Conservation (phyloP, 176 grass and related monocot genomes). For the Paspalum vaginatum region DNA sequence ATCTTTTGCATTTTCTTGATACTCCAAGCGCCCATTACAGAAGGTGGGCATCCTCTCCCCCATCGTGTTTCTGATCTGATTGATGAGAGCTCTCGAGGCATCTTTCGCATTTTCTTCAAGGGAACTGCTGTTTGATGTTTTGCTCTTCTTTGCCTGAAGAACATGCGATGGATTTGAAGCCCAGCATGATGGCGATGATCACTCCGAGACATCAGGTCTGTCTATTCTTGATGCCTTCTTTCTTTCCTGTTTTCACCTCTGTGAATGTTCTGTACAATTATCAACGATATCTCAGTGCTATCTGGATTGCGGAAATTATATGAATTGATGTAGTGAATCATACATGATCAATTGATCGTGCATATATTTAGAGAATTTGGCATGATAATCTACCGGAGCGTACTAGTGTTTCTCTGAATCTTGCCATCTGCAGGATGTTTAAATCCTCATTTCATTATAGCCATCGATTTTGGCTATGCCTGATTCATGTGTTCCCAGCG, state of each 20-base stretch:
- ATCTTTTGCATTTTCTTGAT: conserved; percentile 60
- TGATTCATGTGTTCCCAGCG: neutral
- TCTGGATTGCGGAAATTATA: neutral
- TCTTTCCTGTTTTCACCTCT: neutral
- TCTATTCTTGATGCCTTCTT: neutral
- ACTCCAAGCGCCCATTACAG: conserved; percentile 51
- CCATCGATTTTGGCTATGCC: neutral
- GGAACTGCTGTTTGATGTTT: conserved; percentile 8
- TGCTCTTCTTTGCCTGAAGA: neutral
- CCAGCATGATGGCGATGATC: conserved; percentile 19
- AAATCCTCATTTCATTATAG: neutral
- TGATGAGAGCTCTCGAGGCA: neutral
- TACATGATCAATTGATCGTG: neutral
- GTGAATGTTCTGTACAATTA: neutral
- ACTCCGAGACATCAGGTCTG: conserved; percentile 46
- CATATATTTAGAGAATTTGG: neutral
- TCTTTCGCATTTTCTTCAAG: neutral
- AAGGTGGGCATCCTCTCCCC: neutral
- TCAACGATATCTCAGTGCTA: neutral
- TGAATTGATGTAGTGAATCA: neutral
- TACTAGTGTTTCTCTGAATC: neutral
- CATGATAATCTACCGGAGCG: neutral
- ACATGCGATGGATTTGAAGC: conserved; percentile 32
- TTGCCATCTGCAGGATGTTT: neutral
- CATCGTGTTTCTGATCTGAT: neutral